phyloP scores from a whole-genome alignment of 257 asterid species.

The Apocynum venetum region DNA sequence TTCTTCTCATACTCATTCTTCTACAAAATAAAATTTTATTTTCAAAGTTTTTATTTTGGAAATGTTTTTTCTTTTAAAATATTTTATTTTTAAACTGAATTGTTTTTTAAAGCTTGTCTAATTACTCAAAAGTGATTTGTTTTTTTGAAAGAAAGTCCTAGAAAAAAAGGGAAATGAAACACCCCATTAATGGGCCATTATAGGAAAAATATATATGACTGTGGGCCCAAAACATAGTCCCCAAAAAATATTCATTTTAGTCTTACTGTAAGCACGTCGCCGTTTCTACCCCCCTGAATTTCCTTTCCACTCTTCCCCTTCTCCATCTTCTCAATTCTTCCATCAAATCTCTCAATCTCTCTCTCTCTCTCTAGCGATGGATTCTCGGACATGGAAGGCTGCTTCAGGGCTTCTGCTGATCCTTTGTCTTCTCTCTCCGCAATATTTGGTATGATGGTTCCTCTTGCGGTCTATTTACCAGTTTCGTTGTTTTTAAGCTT shows the following conservation, averaged over 20 bases:
- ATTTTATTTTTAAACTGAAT: too few species aligned
- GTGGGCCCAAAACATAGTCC: not conserved
- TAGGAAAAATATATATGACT: too few species aligned
- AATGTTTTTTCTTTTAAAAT: too few species aligned
- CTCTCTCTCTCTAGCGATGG: not conserved
- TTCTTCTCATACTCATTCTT: too few species aligned
- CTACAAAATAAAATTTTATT: too few species aligned
- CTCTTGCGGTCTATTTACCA: not conserved
- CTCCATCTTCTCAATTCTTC: slow-evolving; percentile 1
- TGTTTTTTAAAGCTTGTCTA: too few species aligned
- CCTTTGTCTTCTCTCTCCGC: slow-evolving; percentile 30
- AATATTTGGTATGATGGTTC: slow-evolving; percentile 31
- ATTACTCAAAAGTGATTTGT: too few species aligned
- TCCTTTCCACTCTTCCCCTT: not conserved
- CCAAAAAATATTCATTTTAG: too few species aligned
- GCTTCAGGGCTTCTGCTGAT: slow-evolving; percentile 25
- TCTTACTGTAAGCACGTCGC: not conserved
- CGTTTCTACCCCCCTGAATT: not conserved
- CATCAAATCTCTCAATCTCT: not conserved
- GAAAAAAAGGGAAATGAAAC: too few species aligned
- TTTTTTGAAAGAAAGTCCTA: too few species aligned
- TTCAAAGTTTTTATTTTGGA: too few species aligned
- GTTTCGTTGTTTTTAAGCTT: not conserved
- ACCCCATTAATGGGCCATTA: too few species aligned
- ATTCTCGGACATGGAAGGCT: not conserved